Base-by-base conservation (phyloP, 2,329 filamentous ascomycete species). In the Venturia carpophila region DNA sequence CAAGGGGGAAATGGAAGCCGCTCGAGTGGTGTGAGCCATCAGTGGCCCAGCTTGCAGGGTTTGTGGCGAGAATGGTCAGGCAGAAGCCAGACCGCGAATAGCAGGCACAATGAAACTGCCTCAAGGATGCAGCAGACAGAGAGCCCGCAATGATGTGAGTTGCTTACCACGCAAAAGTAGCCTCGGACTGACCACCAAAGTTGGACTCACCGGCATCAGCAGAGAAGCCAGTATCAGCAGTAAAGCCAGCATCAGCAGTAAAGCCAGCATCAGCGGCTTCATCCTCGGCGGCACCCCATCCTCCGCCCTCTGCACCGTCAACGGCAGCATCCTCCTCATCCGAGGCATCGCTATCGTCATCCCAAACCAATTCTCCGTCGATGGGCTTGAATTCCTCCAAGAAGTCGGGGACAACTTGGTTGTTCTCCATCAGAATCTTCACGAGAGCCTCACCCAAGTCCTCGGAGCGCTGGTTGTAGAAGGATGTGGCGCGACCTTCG, bases 351-450 rank as follows among this genome's bases (percentile, higher is more conserved):
- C 43, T 56, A 7, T 84, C 80, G 45, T 87, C 84, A 24, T 84
- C 77, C 67, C 83, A 86, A 6, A 83, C 75, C 41, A 66, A 74
- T 69, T 79, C 76, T 0, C 76, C 78, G 1, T 82, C 81, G 66
- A 87, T 82, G 0, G 88, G 88, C 65, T 85, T 77, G 73, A 84
- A 86, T 0, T 79, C 68, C 69, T 88, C 73, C 0, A 97, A 82
- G 73, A 97, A 97, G 0, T 95, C 89, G 0, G 94, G 94, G 34
- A 99, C 77, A 0, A 80, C 76, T 75, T 96, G 91, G 5, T 86
- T 81, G 5, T 86, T 90, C 76, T 97, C 93, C 0, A 96, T 72
- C 0, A 99, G 80, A 6, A 91, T 86, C 73, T 92, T 92, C 45
- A 91, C 89, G 0, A 99, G 80, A 1, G 89, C 85, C 11, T 83